Base-by-base conservation (phyloP, 768 basidiomycete species). In the Russula virescens region DNA sequence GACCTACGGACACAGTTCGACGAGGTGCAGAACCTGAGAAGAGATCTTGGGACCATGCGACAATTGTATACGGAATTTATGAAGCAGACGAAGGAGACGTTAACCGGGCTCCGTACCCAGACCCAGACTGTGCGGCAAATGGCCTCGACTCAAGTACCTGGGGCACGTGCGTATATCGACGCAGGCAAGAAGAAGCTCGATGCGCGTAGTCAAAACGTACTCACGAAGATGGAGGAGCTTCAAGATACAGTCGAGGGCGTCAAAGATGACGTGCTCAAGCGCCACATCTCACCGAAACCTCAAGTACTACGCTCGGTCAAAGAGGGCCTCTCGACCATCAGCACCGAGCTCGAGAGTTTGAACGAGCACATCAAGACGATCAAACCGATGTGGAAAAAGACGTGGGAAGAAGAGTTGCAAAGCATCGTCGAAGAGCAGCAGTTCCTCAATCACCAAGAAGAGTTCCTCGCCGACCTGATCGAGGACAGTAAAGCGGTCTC, bases 351-450 rank as follows among this genome's bases (percentile, higher is more conserved):
- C 48, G 81, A 85, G 64, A 87, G 83, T 69, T 77, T 98, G 61
- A 84, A 84, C 69, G 85, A 87, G 68, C 92, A 96, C 73, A 89
- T 98, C 68, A 83, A 86, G 68, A 89, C 91, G 13, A 83, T 95
- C 70, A 93, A 89, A 70, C 94, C 96, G 47, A 92, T 91, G 83
- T 99, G 96, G 96, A 91, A 95, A 80, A 94, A 95, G 81, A 98
- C 94, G 21, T 99, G 96, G 96, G 90, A 91, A 70, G 87, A 92
- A 71, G 96, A 99, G 76, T 73, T 99, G 71, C 89, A 93, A 79
- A 92, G 93, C 67, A 94, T 99, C 60, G 89, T 98, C 61, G 94
- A 97, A 73, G 96, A 99, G 73, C 95, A 99, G 72, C 91, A 94
- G 68, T 90, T 97, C 78, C 76, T 98, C 63, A 85, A 83, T 9